These are phyloP conservation scores for Fomitopsis pulvina DNA, from an alignment of 768 basidiomycete species.

Conservation along the genomic window DNA sequence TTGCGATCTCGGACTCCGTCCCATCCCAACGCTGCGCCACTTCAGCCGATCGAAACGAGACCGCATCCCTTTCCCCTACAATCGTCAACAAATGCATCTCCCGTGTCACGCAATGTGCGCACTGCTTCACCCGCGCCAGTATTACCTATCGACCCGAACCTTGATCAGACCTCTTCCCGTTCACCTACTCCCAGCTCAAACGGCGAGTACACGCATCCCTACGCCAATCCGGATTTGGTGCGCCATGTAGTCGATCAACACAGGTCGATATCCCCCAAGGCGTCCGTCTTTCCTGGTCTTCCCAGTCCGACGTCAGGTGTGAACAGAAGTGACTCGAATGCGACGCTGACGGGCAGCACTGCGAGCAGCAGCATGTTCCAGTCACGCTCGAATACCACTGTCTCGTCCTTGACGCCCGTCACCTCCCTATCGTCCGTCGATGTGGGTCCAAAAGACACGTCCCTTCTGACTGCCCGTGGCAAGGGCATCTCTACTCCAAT, in stretches of 20 bases:
- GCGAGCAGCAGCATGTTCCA: slow-evolving; percentile 25
- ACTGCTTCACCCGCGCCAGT: slow-evolving; percentile 14
- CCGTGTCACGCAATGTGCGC: slow-evolving; percentile 8
- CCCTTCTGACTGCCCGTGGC: slow-evolving; percentile 6
- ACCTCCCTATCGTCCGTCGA: slow-evolving; percentile 20
- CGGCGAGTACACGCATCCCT: slow-evolving; percentile 53
- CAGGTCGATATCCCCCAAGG: neutral
- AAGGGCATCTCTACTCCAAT: slow-evolving; percentile 22
- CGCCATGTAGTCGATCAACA: neutral
- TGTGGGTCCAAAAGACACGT: slow-evolving; percentile 8
- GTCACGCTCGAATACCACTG: slow-evolving; percentile 19
- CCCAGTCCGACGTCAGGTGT: slow-evolving; percentile 22
- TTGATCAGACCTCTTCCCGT: slow-evolving; percentile 28
- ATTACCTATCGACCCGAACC: slow-evolving; percentile 9
- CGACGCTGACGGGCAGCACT: slow-evolving; percentile 42
- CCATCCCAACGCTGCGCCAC: slow-evolving; percentile 18
- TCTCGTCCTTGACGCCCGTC: slow-evolving; percentile 20
- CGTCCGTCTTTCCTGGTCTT: neutral
- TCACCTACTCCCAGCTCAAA: slow-evolving; percentile 20
- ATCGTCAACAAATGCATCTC: slow-evolving; percentile 9
- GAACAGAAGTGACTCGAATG: slow-evolving; percentile 42
- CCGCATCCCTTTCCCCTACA: slow-evolving; percentile 7
- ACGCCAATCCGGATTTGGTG: slow-evolving; percentile 72
- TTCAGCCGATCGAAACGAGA: slow-evolving; percentile 24
- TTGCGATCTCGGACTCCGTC: slow-evolving; percentile 27